Evolutionary conservation across 345 rosid species (phyloP), one percentile per base, ranked within the genome.

Genomic region (Zanthoxylum bungeanum): DNA sequence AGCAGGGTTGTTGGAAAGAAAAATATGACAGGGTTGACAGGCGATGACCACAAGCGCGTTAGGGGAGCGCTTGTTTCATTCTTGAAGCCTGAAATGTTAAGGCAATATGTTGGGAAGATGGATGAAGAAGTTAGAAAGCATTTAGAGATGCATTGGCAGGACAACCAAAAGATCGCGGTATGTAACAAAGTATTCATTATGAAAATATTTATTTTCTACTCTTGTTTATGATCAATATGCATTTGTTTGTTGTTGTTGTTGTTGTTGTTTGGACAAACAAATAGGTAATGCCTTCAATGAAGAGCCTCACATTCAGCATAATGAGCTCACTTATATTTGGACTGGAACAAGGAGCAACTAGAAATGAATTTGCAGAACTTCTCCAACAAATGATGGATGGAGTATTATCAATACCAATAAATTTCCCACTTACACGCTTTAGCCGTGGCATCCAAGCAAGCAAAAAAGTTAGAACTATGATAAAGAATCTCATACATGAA

Each of bases 31-130:
- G 83, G 80, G 55, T 73, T 86, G 8, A 36, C 64, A 4, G 88
- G 82, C 0, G 34, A 77, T 31, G 87, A 86, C 68, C 89, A 83
- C 70, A 83, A 71, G 69, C 73, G 87, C 0, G 77, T 85, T 0
- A 85, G 88, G 50, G 75, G 25, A 1, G 84, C 85, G 3, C 75
- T 85, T 0, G 56, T 80, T 42, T 73, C 81, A 0, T 85, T 85
- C 73, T 31, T 83, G 77, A 81, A 67, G 72, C 87, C 86, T 5
- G 91, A 86, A 71, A 86, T 91, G 5, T 69, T 93, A 77, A 85
- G 69, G 77, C 74, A 71, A 28, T 85, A 82, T 8, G 61, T 86
- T 22, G 85, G 79, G 21, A 81, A 78, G 68, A 89, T 89, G 64
- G 88, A 89, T 36, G 74, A 51, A 74, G 87, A 77, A 60, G 82